These are phyloP conservation scores for Phytophthora pisi DNA, from an alignment of 352 stramenopile genomes.

Conservation along the genomic window DNA sequence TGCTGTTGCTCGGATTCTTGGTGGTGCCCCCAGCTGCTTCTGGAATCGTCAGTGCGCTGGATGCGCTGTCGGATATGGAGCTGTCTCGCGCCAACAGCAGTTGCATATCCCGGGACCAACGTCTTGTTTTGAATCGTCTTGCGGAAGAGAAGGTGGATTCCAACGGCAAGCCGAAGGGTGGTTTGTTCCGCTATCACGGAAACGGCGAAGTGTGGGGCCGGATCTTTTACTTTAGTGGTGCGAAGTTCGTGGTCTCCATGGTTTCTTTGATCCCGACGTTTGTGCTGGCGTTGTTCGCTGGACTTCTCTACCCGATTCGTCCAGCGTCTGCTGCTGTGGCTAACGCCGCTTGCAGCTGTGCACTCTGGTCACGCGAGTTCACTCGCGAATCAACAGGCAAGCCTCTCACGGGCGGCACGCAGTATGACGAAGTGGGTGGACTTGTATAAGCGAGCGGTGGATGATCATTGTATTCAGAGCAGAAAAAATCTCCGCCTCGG, in stretches of 20 bases:
- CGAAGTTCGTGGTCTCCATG: slow-evolving; percentile 70
- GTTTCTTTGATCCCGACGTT: slow-evolving; percentile 61
- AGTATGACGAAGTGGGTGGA: slow-evolving; percentile 40
- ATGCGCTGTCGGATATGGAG: slow-evolving; percentile 79
- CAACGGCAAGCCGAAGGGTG: slow-evolving; percentile 35
- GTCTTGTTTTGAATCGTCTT: slow-evolving; percentile 66
- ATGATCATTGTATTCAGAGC: slow-evolving; percentile 19
- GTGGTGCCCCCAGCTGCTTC: slow-evolving; percentile 57
- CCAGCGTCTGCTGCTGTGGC: slow-evolving; percentile 48
- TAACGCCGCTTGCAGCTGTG: slow-evolving; percentile 49
- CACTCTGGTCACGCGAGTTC: slow-evolving; percentile 73
- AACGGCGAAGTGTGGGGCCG: slow-evolving; percentile 65
- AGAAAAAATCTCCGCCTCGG: slow-evolving; percentile 11
- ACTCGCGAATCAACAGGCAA: slow-evolving; percentile 68
- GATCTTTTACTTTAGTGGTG: slow-evolving; percentile 70
- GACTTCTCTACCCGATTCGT: slow-evolving; percentile 67
- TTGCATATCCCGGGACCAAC: slow-evolving; percentile 48
- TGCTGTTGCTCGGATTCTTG: slow-evolving; percentile 66
- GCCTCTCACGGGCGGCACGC: slow-evolving; percentile 28
- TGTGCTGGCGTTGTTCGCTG: slow-evolving; percentile 51
- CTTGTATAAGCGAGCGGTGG: slow-evolving; percentile 42
- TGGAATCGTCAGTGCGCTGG: slow-evolving; percentile 59
- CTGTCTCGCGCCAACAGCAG: slow-evolving; percentile 78
- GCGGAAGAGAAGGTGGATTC: slow-evolving; percentile 42
- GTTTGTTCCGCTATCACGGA: slow-evolving; percentile 65